These are phyloP conservation scores for Leucogyrophana mollusca DNA, from an alignment of 768 basidiomycete genomes.

Conservation along the genomic window DNA sequence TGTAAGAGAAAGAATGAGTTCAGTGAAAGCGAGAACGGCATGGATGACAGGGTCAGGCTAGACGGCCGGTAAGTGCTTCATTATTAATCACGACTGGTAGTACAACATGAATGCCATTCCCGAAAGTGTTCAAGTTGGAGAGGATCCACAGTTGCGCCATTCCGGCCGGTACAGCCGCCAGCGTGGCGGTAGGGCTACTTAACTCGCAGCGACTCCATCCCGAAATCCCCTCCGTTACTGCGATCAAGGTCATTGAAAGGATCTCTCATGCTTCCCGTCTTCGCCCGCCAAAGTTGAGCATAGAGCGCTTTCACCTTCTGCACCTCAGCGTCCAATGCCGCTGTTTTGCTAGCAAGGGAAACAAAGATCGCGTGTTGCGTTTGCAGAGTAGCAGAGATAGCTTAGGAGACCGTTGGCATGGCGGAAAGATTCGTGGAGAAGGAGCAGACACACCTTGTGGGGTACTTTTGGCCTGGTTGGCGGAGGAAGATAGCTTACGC, in stretches of 20 bases:
- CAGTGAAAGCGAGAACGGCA: no score
- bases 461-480: conserved; percentile 60
- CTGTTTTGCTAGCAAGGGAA: conserved; percentile 73
- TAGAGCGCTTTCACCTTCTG: conserved; percentile 76
- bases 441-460: conserved; percentile 59
- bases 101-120: no score
- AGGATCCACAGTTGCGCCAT: no score
- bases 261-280: conserved; percentile 81
- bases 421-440: conserved; percentile 6
- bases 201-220: conserved; percentile 32
- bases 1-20: no score
- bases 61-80: no score
- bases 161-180: no score
- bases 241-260: conserved; percentile 63
- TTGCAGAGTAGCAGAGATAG: conserved; percentile 73
- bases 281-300: conserved; percentile 74
- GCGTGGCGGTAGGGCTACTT: no score
- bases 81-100: no score
- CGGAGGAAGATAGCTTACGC: conserved; percentile 70
- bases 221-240: conserved; percentile 42
- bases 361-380: conserved; percentile 79
- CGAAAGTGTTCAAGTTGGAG: no score
- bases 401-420: no score
- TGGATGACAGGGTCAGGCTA: no score
- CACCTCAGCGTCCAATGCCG: conserved; percentile 68